A percentile compares a stretch with the other conserved stretches of the same genome.
Conservation (phyloP, 2,329 filamentous ascomycete species). For the Gaeumannomyces sp. region DNA sequence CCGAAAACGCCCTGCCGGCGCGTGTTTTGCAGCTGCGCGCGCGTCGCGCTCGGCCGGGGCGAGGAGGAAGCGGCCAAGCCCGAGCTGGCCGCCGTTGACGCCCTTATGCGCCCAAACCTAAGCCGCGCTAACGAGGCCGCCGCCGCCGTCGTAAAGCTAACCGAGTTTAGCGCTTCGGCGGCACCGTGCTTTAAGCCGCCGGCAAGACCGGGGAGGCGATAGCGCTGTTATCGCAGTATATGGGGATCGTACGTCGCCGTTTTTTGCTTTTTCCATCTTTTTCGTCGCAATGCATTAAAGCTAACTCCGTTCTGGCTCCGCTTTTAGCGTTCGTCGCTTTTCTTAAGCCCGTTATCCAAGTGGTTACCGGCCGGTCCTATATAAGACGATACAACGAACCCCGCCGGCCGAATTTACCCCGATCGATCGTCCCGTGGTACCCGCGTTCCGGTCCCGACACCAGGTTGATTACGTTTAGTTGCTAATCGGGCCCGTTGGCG, state of each 20-base stretch:
- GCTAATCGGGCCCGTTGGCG: too few species aligned
- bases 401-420: too few species aligned
- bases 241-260: constrained; percentile 53
- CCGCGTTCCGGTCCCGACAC: too few species aligned
- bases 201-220: constrained; percentile 84
- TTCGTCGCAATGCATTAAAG: not conserved
- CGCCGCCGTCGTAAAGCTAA: constrained; percentile 59
- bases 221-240: constrained; percentile 70
- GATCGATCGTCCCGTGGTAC: too few species aligned
- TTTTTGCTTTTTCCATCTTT: too few species aligned
- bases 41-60: constrained; percentile 73
- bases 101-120: constrained; percentile 69
- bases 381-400: too few species aligned
- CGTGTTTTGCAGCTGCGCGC: constrained; percentile 74
- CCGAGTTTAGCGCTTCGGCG: constrained; percentile 55
- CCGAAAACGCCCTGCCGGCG: constrained; percentile 70
- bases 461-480: too few species aligned
- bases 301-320: too few species aligned
- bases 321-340: too few species aligned
- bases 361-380: too few species aligned
- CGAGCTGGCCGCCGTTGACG: constrained; percentile 69
- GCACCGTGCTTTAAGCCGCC: constrained; percentile 70
- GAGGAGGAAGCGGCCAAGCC: constrained; percentile 49
- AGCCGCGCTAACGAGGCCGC: constrained; percentile 52
- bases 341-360: too few species aligned